These are phyloP conservation scores for Citrus cavaleriei DNA, from an alignment of 345 rosid species.

Conservation along the genomic window DNA sequence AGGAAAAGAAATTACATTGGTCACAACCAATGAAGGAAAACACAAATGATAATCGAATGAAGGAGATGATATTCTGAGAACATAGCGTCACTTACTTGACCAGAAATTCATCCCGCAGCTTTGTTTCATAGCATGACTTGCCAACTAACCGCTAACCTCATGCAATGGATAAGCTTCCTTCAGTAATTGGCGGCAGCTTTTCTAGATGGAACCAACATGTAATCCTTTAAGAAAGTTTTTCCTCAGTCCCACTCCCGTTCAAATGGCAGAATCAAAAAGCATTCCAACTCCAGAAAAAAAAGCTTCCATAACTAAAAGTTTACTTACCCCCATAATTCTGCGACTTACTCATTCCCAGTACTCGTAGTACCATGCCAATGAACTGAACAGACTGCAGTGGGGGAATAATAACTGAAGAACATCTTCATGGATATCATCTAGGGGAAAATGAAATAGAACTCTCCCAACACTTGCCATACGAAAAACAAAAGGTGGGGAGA, in stretches of 20 bases:
- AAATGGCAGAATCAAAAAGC: slow-evolving; percentile 14
- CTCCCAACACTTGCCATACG: slow-evolving; percentile 1
- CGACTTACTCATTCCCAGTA: neutral
- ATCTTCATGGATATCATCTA: slow-evolving; percentile 6
- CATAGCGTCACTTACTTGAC: slow-evolving; percentile 43
- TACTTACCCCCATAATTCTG: neutral
- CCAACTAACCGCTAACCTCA: slow-evolving; percentile 21
- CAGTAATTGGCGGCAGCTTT: slow-evolving; percentile 16
- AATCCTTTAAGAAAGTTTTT: slow-evolving; percentile 15
- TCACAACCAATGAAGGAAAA: slow-evolving; percentile 12
- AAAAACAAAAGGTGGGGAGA: neutral
- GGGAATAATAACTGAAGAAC: neutral
- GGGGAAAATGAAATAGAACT: neutral
- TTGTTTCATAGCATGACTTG: slow-evolving; percentile 29
- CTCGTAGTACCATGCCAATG: neutral
- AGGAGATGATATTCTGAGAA: slow-evolving; percentile 13
- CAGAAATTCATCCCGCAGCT: slow-evolving; percentile 30
- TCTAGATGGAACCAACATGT: slow-evolving; percentile 12
- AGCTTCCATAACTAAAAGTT: neutral
- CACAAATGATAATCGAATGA: slow-evolving; percentile 9
- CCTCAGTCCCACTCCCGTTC: slow-evolving; percentile 5
- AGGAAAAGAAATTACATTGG: neutral
- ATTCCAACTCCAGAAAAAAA: slow-evolving; percentile 12
- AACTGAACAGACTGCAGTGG: neutral
- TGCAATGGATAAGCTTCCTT: slow-evolving; percentile 24